Base-by-base conservation (phyloP, 1,284 basidiomycete genomes). In the Leccinum fallax region DNA sequence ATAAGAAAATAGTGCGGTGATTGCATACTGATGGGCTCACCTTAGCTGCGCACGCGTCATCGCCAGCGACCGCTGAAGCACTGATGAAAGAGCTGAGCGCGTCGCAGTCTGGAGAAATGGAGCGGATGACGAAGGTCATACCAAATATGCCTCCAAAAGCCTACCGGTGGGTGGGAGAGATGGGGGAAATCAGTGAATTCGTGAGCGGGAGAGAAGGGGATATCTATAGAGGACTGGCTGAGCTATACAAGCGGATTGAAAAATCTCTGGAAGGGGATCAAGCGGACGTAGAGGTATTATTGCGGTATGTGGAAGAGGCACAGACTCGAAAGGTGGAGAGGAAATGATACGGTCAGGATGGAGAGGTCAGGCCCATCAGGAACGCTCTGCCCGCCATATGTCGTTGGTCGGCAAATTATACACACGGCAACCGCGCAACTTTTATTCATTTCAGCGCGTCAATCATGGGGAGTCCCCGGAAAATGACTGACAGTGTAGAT, bases 91-190 rank as follows among this genome's bases (percentile, higher is more conserved):
- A 85, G 66, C 73, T 87, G 21, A 65, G 72, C 49, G 64, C 70
- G 30, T 86, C 83, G 19, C 82, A 85, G 66, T 80, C 82, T 3
- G 66, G 63, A 34, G 62, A 82, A 28, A 74, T 86, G 5, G 69
- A 77, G 60, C 77, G 78, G 36, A 72, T 84, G 48, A 73, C 75
- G 3, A 69, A 67, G 49, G 63, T 67, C 10, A 71, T 86, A 28
- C 81, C 83, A 2, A 53, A 69, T 11, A 85, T 85, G 84, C 70
- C 85, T 32, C 83, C 81, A 19, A 88, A 86, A 66, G 84, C 84
- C 15, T 86, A 88, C 66, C 79, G 85, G 57, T 88, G 81, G 80
- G 79, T 82, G 6, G 81, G 79, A 53, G 85, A 87, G 73, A 87
- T 86, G 85, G 76, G 82, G 52, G 87, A 87, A 70, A 85, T 88